These are phyloP conservation scores for Strombidium stylifer DNA, from an alignment of 73 alveolate genomes.

Conservation along the genomic window DNA sequence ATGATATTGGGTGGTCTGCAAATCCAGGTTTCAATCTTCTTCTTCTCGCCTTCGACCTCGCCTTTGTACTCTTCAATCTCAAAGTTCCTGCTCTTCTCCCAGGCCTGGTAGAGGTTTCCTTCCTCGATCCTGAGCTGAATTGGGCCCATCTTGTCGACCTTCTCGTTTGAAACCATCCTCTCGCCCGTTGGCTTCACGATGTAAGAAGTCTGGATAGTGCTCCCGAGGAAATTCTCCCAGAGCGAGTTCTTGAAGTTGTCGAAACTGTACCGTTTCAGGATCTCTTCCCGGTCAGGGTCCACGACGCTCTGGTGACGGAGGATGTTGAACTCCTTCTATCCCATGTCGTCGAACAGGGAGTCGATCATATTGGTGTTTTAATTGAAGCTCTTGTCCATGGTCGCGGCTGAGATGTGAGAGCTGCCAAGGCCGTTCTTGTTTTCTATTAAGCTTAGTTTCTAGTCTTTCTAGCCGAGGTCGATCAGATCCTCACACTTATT, in stretches of 20 bases:
- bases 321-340: too few species aligned
- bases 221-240: conserved; percentile 37
- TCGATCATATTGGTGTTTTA: too few species aligned
- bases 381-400: too few species aligned
- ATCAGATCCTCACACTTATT: too few species aligned
- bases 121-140: conserved; percentile 52
- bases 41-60: too few species aligned
- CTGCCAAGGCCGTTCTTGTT: too few species aligned
- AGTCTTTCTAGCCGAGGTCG: too few species aligned
- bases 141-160: conserved; percentile 54
- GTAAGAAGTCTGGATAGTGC: conserved; percentile 7
- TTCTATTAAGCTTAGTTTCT: too few species aligned
- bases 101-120: conserved; percentile 58
- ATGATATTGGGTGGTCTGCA: conserved; percentile 2
- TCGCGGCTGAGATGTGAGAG: too few species aligned
- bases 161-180: background rate
- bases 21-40: conserved; percentile 14
- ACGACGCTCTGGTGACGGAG: background rate
- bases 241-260: background rate
- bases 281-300: background rate
- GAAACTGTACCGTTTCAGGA: background rate
- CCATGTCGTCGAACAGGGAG: too few species aligned
- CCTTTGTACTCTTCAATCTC: conserved; percentile 68
- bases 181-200: conserved; percentile 11
- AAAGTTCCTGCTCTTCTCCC: conserved; percentile 65